Percentiles rank a stretch among this genome's conserved stretches.
These are phyloP conservation scores for Vitis hybrid DNA, from an alignment of 177 flowering plant species.

Conservation along the genomic window DNA sequence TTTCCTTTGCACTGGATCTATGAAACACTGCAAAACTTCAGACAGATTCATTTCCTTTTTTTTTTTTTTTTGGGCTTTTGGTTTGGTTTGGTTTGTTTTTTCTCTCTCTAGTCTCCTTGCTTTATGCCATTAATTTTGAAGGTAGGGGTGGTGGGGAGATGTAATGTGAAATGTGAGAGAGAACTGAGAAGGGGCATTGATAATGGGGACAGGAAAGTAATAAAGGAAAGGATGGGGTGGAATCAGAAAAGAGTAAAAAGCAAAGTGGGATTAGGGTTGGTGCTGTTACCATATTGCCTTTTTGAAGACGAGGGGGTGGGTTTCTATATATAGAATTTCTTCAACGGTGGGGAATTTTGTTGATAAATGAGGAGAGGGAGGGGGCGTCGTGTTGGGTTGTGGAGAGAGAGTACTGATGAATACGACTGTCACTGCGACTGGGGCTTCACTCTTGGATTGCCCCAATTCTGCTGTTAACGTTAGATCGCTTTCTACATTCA, in stretches of 20 bases:
- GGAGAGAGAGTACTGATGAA: neutral
- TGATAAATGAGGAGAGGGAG: no score
- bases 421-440: constrained; percentile 11
- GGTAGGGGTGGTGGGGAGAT: no score
- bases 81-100: neutral
- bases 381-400: neutral
- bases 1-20: constrained; percentile 32
- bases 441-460: constrained; percentile 15
- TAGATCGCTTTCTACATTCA: constrained; percentile 32
- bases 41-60: constrained; percentile 15
- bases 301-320: neutral
- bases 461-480: constrained; percentile 9
- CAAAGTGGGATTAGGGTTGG: neutral
- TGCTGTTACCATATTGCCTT: neutral
- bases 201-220: constrained; percentile 6
- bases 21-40: constrained; percentile 23
- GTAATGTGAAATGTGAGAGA: neutral
- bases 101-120: no score
- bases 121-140: no score
- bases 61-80: neutral
- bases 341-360: constrained; percentile 17
- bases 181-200: neutral
- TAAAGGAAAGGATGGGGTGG: constrained; percentile 3
- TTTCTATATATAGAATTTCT: constrained; percentile 22
- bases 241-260: constrained; percentile 5